These are phyloP conservation scores for Myxozyma geophila DNA, from an alignment of 805 yeast genomes.

Conservation along the genomic window DNA sequence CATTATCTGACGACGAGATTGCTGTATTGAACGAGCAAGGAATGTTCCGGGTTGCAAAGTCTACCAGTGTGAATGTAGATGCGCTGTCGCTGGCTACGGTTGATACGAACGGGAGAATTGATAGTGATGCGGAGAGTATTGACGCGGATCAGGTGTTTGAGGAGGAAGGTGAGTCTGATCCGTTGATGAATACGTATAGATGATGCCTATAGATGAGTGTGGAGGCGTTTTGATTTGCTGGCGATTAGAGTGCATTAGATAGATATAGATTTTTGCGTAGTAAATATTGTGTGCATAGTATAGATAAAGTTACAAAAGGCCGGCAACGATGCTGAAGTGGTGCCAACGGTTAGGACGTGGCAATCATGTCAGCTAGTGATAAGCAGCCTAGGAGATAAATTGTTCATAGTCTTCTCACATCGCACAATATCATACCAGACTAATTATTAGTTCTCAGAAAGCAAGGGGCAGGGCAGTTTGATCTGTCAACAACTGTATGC, in stretches of 20 bases:
- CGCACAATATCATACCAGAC: too few species aligned
- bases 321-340: too few species aligned
- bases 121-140: conserved; percentile 16
- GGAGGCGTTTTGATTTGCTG: neutral
- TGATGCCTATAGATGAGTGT: neutral
- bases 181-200: neutral
- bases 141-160: conserved; percentile 5
- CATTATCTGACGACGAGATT: conserved; percentile 6
- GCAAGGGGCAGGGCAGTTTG: too few species aligned
- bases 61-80: neutral
- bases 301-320: too few species aligned
- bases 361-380: too few species aligned
- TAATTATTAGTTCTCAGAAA: too few species aligned
- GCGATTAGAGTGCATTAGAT: neutral
- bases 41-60: neutral
- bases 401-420: too few species aligned
- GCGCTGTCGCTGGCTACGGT: conserved; percentile 4
- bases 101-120: neutral
- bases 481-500: too few species aligned
- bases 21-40: conserved; percentile 2
- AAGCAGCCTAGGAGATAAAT: too few species aligned
- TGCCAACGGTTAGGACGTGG: too few species aligned
- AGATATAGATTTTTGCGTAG: too few species aligned
- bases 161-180: conserved; percentile 11
- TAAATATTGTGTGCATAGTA: too few species aligned